Conservation (phyloP, 176 grass and related monocot species). For the Carex parvula region DNA sequence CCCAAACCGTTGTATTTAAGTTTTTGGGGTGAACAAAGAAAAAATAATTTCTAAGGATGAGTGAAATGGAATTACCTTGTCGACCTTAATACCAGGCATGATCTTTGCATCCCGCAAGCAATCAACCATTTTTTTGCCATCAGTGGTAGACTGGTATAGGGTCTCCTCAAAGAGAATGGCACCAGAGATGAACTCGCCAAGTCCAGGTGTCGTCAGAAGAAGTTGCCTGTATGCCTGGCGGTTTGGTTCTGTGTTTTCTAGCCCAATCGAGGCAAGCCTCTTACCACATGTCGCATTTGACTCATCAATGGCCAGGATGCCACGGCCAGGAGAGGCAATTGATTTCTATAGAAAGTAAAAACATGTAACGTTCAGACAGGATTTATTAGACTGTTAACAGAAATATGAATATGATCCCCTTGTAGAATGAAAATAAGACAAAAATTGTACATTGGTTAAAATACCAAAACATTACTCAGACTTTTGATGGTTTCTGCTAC, state of each 20-base stretch:
- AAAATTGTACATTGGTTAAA: background rate
- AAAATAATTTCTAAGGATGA: background rate
- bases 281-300: conserved; percentile 97
- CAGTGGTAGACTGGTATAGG: conserved; percentile 83
- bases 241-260: conserved; percentile 88
- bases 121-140: conserved; percentile 93
- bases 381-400: background rate
- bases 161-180: conserved; percentile 98
- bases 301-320: conserved; percentile 94
- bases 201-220: conserved; percentile 73
- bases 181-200: conserved; percentile 92
- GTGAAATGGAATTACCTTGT: conserved; percentile 59
- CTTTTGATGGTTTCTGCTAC: background rate
- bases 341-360: conserved; percentile 60
- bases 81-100: conserved; percentile 95
- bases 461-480: background rate
- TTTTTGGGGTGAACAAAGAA: background rate
- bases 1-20: background rate
- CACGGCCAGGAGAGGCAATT: conserved; percentile 79
- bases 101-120: conserved; percentile 79
- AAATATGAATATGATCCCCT: background rate
- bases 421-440: background rate
- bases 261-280: conserved; percentile 80
- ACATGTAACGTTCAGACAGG: background rate
- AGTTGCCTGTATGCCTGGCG: conserved; percentile 94